Percentiles rank a stretch among this genome's conserved stretches.
Evolutionary conservation across 2,329 filamentous ascomycete species (phyloP).

Genomic region (Botryotinia calthae): DNA sequence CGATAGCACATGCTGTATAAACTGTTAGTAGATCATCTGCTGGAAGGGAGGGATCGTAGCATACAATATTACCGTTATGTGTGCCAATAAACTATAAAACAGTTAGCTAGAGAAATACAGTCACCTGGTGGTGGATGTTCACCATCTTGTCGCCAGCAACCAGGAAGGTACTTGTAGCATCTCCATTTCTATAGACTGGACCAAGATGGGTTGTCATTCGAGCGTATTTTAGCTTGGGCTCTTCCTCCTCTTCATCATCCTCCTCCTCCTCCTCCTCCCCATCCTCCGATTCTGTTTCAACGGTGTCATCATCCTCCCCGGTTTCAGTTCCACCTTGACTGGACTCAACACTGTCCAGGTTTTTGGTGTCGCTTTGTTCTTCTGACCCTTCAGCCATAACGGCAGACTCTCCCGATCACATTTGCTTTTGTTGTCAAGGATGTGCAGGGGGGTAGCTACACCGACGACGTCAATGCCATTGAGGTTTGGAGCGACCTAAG

Average conservation of each 20-base stretch:
- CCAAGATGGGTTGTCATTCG: constrained; percentile 78
- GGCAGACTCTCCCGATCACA: constrained; percentile 35
- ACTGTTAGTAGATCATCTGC: constrained; percentile 32
- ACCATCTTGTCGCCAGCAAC: constrained; percentile 98
- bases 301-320: constrained; percentile 31
- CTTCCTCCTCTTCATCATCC: constrained; percentile 81
- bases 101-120: constrained; percentile 36
- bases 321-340: constrained; percentile 26
- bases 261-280: constrained; percentile 64
- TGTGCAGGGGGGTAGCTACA: constrained; percentile 24
- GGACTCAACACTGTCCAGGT: constrained; percentile 27
- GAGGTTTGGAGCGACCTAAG: constrained; percentile 27
- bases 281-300: constrained; percentile 45
- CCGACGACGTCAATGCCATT: constrained; percentile 30
- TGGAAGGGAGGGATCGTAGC: constrained; percentile 39
- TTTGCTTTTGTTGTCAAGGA: constrained; percentile 32
- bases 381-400: constrained; percentile 38
- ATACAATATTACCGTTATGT: constrained; percentile 93
- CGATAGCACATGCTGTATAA: constrained; percentile 73
- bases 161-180: constrained; percentile 87
- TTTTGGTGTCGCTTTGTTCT: constrained; percentile 33
- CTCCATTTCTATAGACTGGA: constrained; percentile 86
- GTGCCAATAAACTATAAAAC: constrained; percentile 75
- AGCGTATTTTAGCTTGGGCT: constrained; percentile 90
- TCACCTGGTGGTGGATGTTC: constrained; percentile 35